These are phyloP conservation scores for Dioszegia crocea DNA, from an alignment of 768 basidiomycete genomes.

Conservation along the genomic window DNA sequence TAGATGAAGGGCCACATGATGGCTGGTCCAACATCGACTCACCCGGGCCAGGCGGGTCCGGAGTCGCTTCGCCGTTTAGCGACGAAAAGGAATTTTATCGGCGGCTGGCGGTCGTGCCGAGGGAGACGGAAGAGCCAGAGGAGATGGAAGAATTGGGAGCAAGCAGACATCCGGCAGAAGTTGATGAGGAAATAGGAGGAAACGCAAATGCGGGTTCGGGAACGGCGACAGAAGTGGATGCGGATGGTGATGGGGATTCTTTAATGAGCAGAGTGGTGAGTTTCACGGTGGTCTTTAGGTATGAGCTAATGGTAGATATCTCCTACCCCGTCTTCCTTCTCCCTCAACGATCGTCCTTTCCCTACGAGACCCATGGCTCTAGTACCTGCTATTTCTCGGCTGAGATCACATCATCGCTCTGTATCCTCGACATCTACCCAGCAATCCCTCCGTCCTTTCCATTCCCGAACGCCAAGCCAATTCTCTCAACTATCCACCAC, in stretches of 20 bases:
- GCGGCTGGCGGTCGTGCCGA: neutral
- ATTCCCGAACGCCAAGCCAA: slow-evolving; percentile 23
- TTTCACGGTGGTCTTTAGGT: neutral
- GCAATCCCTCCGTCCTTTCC: slow-evolving; percentile 19
- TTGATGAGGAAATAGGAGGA: neutral
- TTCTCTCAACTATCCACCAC: slow-evolving; percentile 35
- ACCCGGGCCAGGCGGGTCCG: neutral
- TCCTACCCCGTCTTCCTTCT: slow-evolving; percentile 5
- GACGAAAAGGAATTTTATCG: slow-evolving; percentile 6
- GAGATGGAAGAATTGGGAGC: neutral
- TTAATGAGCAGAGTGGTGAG: slow-evolving; percentile 8
- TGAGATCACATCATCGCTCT: slow-evolving; percentile 47
- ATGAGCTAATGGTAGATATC: slow-evolving; percentile 1
- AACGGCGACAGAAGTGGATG: slow-evolving; percentile 20
- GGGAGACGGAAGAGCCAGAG: neutral
- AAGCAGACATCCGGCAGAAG: slow-evolving; percentile 3
- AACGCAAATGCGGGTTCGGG: neutral
- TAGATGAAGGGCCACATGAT: slow-evolving; percentile 25
- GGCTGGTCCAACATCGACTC: slow-evolving; percentile 17
- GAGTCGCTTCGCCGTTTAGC: neutral
- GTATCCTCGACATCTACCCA: slow-evolving; percentile 31
- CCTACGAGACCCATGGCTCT: slow-evolving; percentile 9
- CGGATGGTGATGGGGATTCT: slow-evolving; percentile 3
- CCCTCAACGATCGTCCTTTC: slow-evolving; percentile 13
- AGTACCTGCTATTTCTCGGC: slow-evolving; percentile 41